These are phyloP conservation scores for Pestalotiopsis fici DNA, from an alignment of 2,329 filamentous ascomycete genomes.

Conservation along the genomic window DNA sequence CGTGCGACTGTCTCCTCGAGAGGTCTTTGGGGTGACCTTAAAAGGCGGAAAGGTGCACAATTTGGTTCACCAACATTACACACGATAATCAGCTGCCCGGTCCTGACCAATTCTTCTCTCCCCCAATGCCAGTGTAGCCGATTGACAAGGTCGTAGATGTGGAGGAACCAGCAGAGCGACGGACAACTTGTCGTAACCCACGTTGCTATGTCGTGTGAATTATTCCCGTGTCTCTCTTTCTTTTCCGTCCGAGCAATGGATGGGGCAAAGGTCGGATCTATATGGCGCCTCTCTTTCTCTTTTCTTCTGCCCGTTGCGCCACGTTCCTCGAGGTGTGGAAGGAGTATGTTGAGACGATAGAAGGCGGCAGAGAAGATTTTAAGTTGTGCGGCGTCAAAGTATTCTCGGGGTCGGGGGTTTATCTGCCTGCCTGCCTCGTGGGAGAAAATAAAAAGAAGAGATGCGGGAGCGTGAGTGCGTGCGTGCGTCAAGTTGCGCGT, in stretches of 20 bases:
- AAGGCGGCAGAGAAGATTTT: conserved; percentile 1
- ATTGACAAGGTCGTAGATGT: conserved; percentile 15
- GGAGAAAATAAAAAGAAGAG: no score
- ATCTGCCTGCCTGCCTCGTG: conserved; percentile 25
- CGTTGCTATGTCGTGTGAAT: conserved; percentile 16
- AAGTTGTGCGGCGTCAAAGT: conserved; percentile 25
- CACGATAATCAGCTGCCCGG: conserved; percentile 39
- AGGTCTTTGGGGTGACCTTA: conserved; percentile 37
- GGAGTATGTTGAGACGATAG: conserved; percentile 7
- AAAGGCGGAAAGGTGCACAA: conserved; percentile 40
- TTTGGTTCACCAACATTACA: conserved; percentile 42
- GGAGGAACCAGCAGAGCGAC: conserved; percentile 16
- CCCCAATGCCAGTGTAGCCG: conserved; percentile 24
- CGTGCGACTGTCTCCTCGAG: conserved; percentile 29
- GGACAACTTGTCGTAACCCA: conserved; percentile 20
- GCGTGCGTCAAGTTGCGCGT: no score
- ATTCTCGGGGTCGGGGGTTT: conserved; percentile 19
- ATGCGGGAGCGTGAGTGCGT: conserved; percentile 14
- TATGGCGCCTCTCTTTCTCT: not conserved
- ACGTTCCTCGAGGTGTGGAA: conserved; percentile 3
- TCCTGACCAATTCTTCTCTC: conserved; percentile 30
- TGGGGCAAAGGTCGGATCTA: conserved; percentile 5
- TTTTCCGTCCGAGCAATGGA: not conserved
- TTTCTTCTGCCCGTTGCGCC: not conserved
- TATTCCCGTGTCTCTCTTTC: not conserved